phyloP scores from a whole-genome alignment of 352 stramenopile genomes.

The Phytopythium vexans region DNA sequence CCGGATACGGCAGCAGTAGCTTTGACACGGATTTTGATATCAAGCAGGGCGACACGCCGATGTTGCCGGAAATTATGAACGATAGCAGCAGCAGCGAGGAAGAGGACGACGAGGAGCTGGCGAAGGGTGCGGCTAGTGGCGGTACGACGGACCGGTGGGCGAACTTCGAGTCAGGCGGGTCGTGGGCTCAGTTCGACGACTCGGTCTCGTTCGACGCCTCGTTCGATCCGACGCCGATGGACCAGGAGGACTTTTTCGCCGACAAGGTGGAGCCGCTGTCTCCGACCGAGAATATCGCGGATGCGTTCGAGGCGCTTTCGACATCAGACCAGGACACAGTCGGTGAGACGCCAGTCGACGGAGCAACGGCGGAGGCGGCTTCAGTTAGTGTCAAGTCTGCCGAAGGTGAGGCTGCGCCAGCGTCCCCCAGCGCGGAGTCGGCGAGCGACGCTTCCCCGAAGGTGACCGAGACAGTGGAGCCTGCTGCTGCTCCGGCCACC shows the following conservation, averaged over 20 bases:
- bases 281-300: not conserved
- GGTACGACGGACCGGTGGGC: constrained; percentile 40
- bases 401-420: constrained; percentile 3
- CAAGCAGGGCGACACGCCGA: constrained; percentile 62
- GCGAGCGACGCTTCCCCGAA: constrained; percentile 6
- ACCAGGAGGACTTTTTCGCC: constrained; percentile 38
- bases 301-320: constrained; percentile 3
- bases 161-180: constrained; percentile 59
- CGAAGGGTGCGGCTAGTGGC: constrained; percentile 10
- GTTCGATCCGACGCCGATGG: constrained; percentile 56
- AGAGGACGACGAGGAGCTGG: constrained; percentile 52
- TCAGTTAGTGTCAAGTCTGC: constrained; percentile 13
- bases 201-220: constrained; percentile 39
- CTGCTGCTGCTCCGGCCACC: not conserved
- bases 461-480: constrained; percentile 10
- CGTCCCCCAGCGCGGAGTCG: constrained; percentile 5
- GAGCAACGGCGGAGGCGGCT: constrained; percentile 1
- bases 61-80: constrained; percentile 84
- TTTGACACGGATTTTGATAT: constrained; percentile 81
- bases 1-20: constrained; percentile 50
- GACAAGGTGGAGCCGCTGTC: constrained; percentile 17
- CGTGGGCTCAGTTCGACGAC: constrained; percentile 70
- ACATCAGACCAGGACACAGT: constrained; percentile 2
- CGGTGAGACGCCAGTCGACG: not conserved
- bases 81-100: constrained; percentile 88